phyloP scores from a whole-genome alignment of 2,329 filamentous ascomycete species.

The Lecanosticta acicola region DNA sequence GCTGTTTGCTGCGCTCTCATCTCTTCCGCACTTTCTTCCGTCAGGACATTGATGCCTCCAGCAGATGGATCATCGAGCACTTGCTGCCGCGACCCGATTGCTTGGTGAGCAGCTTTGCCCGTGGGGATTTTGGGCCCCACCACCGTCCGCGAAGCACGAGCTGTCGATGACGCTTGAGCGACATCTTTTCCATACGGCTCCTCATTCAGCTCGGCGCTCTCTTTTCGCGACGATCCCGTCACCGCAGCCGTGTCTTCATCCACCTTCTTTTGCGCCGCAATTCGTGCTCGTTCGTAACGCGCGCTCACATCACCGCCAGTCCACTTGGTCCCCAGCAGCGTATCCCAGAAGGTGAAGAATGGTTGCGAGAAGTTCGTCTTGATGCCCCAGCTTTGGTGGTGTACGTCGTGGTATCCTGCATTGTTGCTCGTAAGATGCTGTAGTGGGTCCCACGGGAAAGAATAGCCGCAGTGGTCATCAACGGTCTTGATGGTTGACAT shows the following conservation, averaged over 20 bases:
- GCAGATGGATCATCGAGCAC: constrained; percentile 35
- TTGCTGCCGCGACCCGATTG: constrained; percentile 36
- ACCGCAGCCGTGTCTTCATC: constrained; percentile 41
- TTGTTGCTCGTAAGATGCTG: constrained; percentile 93
- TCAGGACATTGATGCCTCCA: constrained; percentile 35
- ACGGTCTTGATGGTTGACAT: constrained; percentile 91
- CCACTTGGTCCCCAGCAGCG: constrained; percentile 75
- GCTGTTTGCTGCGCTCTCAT: constrained; percentile 26
- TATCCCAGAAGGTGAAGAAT: constrained; percentile 95
- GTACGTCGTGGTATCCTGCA: constrained; percentile 92
- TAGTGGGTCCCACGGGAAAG: constrained; percentile 90
- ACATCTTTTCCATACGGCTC: constrained; percentile 27
- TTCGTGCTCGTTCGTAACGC: constrained; percentile 53
- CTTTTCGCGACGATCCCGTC: constrained; percentile 10
- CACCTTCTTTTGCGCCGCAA: constrained; percentile 52
- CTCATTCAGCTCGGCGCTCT: constrained; percentile 10
- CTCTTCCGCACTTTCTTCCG: constrained; percentile 40
- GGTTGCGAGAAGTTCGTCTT: constrained; percentile 81
- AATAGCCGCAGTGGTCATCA: constrained; percentile 94
- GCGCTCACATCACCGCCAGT: constrained; percentile 59
- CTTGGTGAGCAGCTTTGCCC: constrained; percentile 38
- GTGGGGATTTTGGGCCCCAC: constrained; percentile 25
- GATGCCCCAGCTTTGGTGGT: constrained; percentile 98
- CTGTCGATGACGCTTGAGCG: constrained; percentile 18
- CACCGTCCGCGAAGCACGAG: constrained; percentile 15